These are phyloP conservation scores for Dichomitus squalens DNA, from an alignment of 1,284 basidiomycete species.

Conservation along the genomic window DNA sequence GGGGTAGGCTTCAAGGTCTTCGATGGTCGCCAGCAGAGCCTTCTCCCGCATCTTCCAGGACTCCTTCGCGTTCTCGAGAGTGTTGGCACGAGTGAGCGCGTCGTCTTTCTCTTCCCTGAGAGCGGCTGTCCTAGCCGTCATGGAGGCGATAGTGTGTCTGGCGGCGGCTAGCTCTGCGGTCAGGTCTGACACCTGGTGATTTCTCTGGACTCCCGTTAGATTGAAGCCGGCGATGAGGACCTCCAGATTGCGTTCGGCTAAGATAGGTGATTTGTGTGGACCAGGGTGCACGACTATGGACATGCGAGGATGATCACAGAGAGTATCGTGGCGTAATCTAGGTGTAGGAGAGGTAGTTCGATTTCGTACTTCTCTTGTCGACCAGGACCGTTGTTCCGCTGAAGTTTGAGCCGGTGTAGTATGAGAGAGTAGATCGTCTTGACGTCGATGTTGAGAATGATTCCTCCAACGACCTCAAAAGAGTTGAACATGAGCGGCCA, in stretches of 20 bases:
- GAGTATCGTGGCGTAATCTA: not conserved
- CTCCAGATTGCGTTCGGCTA: not conserved
- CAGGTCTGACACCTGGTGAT: not conserved
- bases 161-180: not conserved
- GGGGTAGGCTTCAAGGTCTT: not conserved
- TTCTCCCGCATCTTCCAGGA: not conserved
- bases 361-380: not conserved
- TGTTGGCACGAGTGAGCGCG: not conserved
- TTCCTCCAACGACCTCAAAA: not conserved
- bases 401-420: not conserved
- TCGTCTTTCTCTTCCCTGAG: not conserved
- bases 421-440: not conserved
- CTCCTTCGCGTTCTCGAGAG: not conserved
- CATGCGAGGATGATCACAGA: not conserved
- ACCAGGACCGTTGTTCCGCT: not conserved
- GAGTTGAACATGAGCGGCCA: not conserved
- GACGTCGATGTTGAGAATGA: not conserved
- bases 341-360: not conserved
- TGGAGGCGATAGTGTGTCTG: not conserved
- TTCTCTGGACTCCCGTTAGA: not conserved
- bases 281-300: not conserved
- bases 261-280: not conserved
- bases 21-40: not conserved
- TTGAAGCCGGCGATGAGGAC: not conserved
- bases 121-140: not conserved